A percentile compares a stretch with the other conserved stretches of the same genome.
Conservation (phyloP, 2,329 filamentous ascomycete species). For the Tolypocladium capitatum region DNA sequence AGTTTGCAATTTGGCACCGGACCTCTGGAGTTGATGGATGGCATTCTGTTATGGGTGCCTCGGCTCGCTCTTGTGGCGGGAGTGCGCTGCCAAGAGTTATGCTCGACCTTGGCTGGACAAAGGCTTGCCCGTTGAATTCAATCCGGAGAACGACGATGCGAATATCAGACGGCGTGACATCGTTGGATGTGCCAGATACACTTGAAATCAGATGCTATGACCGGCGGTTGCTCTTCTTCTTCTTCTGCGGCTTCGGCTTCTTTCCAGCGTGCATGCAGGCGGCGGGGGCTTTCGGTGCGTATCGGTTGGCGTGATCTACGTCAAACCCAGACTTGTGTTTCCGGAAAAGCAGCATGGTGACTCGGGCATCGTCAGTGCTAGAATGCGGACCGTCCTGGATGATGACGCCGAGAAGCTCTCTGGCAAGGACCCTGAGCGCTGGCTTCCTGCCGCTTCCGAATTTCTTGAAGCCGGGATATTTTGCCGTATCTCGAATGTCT, state of each 20-base stretch:
- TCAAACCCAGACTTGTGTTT: conserved; percentile 78
- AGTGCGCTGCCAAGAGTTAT: neutral
- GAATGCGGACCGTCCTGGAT: conserved; percentile 53
- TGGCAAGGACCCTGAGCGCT: conserved; percentile 45
- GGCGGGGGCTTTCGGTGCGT: conserved; percentile 24
- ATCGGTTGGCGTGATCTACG: conserved; percentile 59
- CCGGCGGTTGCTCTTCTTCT: neutral
- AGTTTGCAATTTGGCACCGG: too few relatives aligned
- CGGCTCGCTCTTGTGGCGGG: conserved; percentile 16
- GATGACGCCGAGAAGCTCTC: conserved; percentile 43
- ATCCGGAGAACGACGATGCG: neutral
- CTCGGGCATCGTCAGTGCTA: conserved; percentile 68
- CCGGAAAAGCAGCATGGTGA: conserved; percentile 79
- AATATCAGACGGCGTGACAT: neutral
- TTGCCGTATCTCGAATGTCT: conserved; percentile 75
- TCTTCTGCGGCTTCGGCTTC: conserved; percentile 20
- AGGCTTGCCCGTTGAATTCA: neutral
- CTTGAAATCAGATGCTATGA: neutral
- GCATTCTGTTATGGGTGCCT: conserved; percentile 42
- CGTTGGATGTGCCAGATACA: neutral
- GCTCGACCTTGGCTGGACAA: neutral
- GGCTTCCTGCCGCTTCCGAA: conserved; percentile 56
- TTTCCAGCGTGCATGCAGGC: conserved; percentile 21
- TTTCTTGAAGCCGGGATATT: conserved; percentile 60
- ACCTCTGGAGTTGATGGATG: conserved; percentile 60